These are phyloP conservation scores for Fusarium sp. DNA, from an alignment of 2,329 filamentous ascomycete species.

Conservation along the genomic window DNA sequence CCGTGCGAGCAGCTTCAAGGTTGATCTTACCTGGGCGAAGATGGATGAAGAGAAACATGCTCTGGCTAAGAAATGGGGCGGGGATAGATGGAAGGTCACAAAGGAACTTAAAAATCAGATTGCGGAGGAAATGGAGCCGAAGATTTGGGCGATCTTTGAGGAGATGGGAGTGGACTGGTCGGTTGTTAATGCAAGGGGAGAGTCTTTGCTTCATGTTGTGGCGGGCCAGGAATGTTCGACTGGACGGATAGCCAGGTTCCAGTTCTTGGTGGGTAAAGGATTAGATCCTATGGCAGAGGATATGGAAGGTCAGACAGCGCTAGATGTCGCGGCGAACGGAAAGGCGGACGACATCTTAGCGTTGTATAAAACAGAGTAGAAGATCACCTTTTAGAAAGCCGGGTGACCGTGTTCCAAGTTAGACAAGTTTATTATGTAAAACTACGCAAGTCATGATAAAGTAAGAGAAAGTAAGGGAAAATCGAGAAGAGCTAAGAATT, in stretches of 20 bases:
- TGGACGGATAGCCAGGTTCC: rapidly evolving
- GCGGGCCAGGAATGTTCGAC: rapidly evolving
- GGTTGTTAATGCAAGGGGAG: rapidly evolving
- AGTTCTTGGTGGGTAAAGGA: not conserved
- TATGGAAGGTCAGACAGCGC: not conserved
- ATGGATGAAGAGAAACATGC: not conserved
- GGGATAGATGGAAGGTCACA: not conserved
- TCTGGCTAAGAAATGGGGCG: not conserved
- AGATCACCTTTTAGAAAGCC: too few relatives aligned
- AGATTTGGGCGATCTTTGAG: not conserved
- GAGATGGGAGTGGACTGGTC: not conserved
- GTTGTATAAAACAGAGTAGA: not conserved
- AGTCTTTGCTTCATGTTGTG: not conserved
- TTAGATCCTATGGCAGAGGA: not conserved
- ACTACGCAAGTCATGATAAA: too few relatives aligned
- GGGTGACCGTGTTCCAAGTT: too few relatives aligned
- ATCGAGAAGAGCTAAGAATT: not conserved
- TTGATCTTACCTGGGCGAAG: not conserved
- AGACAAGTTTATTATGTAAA: too few relatives aligned
- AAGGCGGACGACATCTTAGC: too few relatives aligned
- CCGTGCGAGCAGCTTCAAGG: not conserved
- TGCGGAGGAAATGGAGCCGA: rapidly evolving
- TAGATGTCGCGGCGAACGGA: rapidly evolving
- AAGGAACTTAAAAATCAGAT: not conserved
- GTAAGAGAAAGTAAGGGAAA: too few relatives aligned